Evolutionary conservation across 208 protist species (phyloP).

Genomic region (Crithidia sp.): DNA sequence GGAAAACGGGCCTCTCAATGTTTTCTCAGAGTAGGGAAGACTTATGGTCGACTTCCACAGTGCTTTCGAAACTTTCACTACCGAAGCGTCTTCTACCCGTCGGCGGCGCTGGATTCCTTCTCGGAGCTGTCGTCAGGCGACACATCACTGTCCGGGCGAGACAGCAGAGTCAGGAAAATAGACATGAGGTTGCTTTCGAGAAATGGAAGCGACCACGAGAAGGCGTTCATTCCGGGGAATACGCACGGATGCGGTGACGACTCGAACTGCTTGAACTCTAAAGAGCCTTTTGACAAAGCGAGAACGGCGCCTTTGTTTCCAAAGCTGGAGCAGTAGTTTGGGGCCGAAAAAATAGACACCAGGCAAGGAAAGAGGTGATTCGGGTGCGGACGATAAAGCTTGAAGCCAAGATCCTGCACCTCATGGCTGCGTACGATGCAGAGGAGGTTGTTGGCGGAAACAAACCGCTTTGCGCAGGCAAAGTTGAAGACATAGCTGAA

Average conservation of each 20-base stretch:
- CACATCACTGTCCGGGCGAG: constrained; percentile 17
- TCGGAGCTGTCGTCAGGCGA: constrained; percentile 21
- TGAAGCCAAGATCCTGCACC: constrained; percentile 92
- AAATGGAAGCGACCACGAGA: constrained; percentile 85
- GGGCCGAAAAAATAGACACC: constrained; percentile 98
- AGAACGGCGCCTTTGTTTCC: constrained; percentile 97
- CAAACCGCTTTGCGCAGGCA: constrained; percentile 86
- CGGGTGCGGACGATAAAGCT: constrained; percentile 92
- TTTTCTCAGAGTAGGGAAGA: not conserved
- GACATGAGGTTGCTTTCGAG: constrained; percentile 51
- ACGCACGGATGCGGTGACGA: constrained; percentile 77
- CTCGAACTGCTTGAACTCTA: constrained; percentile 93
- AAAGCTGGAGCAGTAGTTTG: constrained; percentile 98
- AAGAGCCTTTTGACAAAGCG: constrained; percentile 66
- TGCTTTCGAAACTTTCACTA: not conserved
- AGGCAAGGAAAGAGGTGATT: constrained; percentile 95
- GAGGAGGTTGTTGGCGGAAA: constrained; percentile 95
- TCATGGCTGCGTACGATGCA: constrained; percentile 97
- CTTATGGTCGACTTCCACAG: not conserved
- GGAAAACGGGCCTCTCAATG: not conserved
- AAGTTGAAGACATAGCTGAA: constrained; percentile 90
- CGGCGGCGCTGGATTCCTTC: constrained; percentile 4
- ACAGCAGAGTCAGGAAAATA: constrained; percentile 40
- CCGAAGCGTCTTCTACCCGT: not conserved
- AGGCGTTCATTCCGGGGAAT: constrained; percentile 62